Base-by-base conservation (phyloP, 805 yeast genomes). In the Barnettozyma californica region DNA sequence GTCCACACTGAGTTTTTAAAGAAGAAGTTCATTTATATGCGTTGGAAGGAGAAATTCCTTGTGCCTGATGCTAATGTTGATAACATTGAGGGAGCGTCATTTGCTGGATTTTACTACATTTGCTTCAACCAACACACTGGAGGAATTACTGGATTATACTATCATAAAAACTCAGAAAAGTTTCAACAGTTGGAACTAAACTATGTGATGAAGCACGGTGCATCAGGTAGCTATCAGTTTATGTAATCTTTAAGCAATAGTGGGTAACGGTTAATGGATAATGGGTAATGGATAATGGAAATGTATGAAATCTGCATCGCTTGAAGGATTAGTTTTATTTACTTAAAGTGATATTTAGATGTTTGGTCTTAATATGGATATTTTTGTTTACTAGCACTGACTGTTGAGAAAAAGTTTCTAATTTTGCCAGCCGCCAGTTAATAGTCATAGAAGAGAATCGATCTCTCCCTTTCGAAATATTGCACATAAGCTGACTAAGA, bases 11-110 rank as follows among this genome's bases (percentile, higher is more conserved):
- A 70, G 50, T 68, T 60, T 44, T 44, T 67, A 39, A 56, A 69
- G 43, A 68, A 73, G 52, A 75, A 81, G 49, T 76, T 69, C 58
- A 67, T 91, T 6, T 91, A 81, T 63, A 91, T 91, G 97, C 75
- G 97, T 56, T 91, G 98, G 98, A 91, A 91, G 67, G 98, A 91
- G 65, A 79, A 82, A 59, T 89, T 89, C 60, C 68, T 91, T 51
- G 82, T 87, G 9, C 95, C 96, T 0, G 95, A 89, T 66, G 81
- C 89, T 69, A 48, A 77, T 31, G 37, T 60, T 11, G 64, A 58
- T 77, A 49, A 71, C 69, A 54, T 92, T 78, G 69, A 68, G 43
- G 75, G 75, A 14, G 97, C 96, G 0, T 85, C 95, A 2, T 91
- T 84, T 65, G 96, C 90, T 39, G 98, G 98, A 0, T 90, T 90